These are phyloP conservation scores for Saksenaea vasiformis DNA, from an alignment of 371 early-diverging fungal species.

Conservation along the genomic window DNA sequence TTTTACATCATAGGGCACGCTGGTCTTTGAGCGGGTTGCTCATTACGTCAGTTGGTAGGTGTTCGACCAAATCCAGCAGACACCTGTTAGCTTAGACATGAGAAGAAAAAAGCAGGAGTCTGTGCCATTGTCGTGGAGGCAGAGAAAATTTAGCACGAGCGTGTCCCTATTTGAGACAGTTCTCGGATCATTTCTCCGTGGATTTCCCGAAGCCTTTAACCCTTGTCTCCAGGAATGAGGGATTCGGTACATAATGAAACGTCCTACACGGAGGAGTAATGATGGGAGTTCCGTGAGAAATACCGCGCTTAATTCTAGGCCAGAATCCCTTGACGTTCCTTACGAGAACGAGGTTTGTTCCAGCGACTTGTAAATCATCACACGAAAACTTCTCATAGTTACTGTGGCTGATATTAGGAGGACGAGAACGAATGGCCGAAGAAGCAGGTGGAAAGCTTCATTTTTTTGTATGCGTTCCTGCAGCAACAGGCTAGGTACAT, in stretches of 20 bases:
- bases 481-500: too few relatives aligned
- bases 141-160: background rate
- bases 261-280: background rate
- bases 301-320: background rate
- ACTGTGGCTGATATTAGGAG: too few relatives aligned
- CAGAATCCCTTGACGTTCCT: background rate
- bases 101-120: background rate
- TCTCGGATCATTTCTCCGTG: slow-evolving; percentile 5
- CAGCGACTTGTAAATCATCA: too few relatives aligned
- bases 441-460: too few relatives aligned
- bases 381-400: too few relatives aligned
- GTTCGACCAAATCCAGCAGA: too few relatives aligned
- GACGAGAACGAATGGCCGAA: too few relatives aligned
- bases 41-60: too few relatives aligned
- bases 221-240: background rate
- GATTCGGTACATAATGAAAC: background rate
- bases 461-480: too few relatives aligned
- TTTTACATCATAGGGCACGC: background rate
- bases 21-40: too few relatives aligned
- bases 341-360: too few relatives aligned
- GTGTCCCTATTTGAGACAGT: background rate
- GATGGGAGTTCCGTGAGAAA: background rate
- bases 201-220: background rate
- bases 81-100: too few relatives aligned
- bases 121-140: background rate